Conservation (phyloP, 2,329 filamentous ascomycete species). For the Herpomyces periplanetae region DNA sequence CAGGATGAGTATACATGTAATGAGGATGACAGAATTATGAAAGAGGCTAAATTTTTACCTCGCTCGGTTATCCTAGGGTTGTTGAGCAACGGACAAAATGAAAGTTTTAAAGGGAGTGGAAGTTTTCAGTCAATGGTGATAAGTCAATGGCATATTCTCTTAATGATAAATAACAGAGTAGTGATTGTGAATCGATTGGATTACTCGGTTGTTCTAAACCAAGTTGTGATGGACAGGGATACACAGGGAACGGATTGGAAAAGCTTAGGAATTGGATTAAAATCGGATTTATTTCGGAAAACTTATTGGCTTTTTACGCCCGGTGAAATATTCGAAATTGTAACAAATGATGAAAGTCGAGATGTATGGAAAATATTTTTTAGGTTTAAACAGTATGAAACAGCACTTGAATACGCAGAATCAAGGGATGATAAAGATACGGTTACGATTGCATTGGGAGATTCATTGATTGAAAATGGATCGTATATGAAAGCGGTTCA, state of each 20-base stretch:
- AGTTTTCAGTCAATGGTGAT: constrained; percentile 39
- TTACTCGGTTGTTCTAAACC: constrained; percentile 49
- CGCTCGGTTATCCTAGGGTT: constrained; percentile 28
- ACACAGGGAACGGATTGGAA: no score
- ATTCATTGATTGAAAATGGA: constrained; percentile 42
- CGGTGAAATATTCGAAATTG: constrained; percentile 69
- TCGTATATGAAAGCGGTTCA: constrained; percentile 50
- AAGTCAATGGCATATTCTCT: constrained; percentile 71
- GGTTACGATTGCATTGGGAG: constrained; percentile 62
- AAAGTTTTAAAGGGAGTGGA: no score
- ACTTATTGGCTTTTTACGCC: constrained; percentile 89
- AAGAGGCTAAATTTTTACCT: constrained; percentile 34
- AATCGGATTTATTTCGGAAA: constrained; percentile 66
- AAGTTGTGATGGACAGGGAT: constrained; percentile 44
- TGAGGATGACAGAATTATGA: constrained; percentile 32
- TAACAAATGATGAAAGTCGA: constrained; percentile 53
- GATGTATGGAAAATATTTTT: constrained; percentile 88
- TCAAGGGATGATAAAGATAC: constrained; percentile 48
- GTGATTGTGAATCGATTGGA: constrained; percentile 59
- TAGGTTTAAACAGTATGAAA: constrained; percentile 47
- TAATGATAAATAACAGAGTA: constrained; percentile 40
- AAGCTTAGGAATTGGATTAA: constrained; percentile 43
- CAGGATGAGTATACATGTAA: constrained; percentile 18
- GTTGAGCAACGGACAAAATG: constrained; percentile 23
- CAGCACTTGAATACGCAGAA: constrained; percentile 46